These are phyloP conservation scores for Pichia sp. DNA, from an alignment of 1,139 yeast species.

Conservation along the genomic window DNA sequence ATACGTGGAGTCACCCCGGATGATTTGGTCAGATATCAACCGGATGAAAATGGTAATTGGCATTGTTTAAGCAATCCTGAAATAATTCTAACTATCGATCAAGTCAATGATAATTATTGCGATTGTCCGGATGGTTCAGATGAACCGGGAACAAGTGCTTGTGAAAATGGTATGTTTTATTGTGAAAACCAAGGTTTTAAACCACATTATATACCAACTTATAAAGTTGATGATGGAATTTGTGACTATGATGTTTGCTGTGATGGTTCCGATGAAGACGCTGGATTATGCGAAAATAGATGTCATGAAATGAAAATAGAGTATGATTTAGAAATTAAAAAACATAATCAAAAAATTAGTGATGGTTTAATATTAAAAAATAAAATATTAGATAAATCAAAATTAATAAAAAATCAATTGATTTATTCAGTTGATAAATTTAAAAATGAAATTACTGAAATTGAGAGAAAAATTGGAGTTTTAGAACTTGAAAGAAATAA, in stretches of 20 bases:
- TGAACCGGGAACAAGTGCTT: conserved; percentile 94
- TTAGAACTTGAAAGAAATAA: conserved; percentile 8
- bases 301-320: conserved; percentile 45
- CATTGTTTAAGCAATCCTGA: conserved; percentile 62
- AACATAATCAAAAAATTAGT: conserved; percentile 27
- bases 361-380: conserved; percentile 29
- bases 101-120: conserved; percentile 83
- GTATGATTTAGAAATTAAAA: conserved; percentile 32
- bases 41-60: conserved; percentile 53
- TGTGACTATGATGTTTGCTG: conserved; percentile 91
- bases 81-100: conserved; percentile 49
- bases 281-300: conserved; percentile 45
- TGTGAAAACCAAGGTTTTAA: conserved; percentile 73
- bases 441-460: conserved; percentile 13
- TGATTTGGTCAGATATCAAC: conserved; percentile 44
- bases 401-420: conserved; percentile 11
- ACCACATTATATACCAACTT: conserved; percentile 51
- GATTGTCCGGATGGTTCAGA: conserved; percentile 99
- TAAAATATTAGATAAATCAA: conserved; percentile 25
- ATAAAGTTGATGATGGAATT: conserved; percentile 77
- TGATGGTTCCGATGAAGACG: conserved; percentile 86
- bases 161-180: conserved; percentile 55
- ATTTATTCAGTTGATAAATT: conserved; percentile 13
- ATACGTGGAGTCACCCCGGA: conserved; percentile 27
- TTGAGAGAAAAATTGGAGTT: conserved; percentile 8